Conservation (phyloP, 345 rosid genomes). For the Euphorbia tirucalli region DNA sequence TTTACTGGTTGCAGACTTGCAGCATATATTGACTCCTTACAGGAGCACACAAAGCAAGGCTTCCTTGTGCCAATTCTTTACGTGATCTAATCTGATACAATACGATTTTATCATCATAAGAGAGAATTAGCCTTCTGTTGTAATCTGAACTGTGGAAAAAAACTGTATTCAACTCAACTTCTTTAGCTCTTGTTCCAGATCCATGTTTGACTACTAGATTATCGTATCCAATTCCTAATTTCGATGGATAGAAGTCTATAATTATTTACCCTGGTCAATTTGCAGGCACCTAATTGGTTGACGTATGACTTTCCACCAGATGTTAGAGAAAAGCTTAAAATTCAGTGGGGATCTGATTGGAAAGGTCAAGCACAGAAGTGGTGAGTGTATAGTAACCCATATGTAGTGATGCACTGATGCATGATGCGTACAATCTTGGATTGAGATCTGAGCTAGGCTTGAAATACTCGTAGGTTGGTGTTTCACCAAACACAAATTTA, state of each 20-base stretch:
- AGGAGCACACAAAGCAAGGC: neutral
- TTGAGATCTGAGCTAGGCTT: neutral
- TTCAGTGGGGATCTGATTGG: conserved; percentile 89
- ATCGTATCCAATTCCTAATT: neutral
- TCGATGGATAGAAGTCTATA: neutral
- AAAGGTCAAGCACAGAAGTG: conserved; percentile 99
- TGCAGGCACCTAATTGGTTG: conserved; percentile 81
- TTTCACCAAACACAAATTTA: no score
- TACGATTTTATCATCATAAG: neutral
- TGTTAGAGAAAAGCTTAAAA: conserved; percentile 77
- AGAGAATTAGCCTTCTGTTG: neutral
- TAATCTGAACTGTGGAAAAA: neutral
- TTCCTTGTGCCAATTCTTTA: neutral
- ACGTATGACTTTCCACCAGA: conserved; percentile 89
- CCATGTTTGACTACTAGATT: neutral
- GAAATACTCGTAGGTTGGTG: no score
- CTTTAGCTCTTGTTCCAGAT: neutral
- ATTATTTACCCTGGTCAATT: neutral
- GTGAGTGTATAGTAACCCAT: conserved; percentile 38
- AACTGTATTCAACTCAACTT: no score
- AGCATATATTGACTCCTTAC: neutral
- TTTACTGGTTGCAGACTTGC: neutral
- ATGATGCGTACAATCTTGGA: neutral
- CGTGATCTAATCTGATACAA: neutral
- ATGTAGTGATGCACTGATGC: neutral